Evolutionary conservation across 1,284 basidiomycete species (phyloP), one percentile per base, ranked within the genome.

Genomic region (Cutaneotrichosporon dermatis): DNA sequence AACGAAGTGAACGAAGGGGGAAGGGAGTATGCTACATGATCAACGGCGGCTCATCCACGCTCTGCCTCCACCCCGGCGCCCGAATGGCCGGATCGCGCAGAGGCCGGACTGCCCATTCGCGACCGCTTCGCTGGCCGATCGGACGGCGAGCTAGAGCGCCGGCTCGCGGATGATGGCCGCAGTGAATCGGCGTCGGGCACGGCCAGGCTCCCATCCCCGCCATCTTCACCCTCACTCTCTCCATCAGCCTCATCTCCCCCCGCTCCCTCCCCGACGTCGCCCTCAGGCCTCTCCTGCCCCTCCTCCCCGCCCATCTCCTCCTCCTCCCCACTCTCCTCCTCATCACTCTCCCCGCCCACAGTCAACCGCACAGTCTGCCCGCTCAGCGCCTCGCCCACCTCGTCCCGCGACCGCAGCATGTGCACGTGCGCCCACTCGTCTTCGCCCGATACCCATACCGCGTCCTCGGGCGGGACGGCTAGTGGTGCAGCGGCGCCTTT

Each of bases 381-480:
- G 16, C 50, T 51, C 11, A 51, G 39, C 4, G 50, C 50, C 50
- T 41, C 33, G 25, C 25, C 25, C 44, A 48, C 54, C 16, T 6
- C 7, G 16, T 49, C 35, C 37, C 40, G 16, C 15, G 43, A 39
- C 13, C 56, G 57, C 51, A 62, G 60, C 39, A 62, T 53, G 51
- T 57, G 54, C 16, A 57, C 33, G 42, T 58, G 46, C 25, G n/a
- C 33, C 48, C 44, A 56, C 42, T 63, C 56, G 43, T 49, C 62
- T 6, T 57, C 44, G 25, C 58, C 63, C 11, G 34, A 34, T n/a
- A 59, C 33, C 64, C 64, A 65, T 34, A 49, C 37, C 12, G 56
- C 64, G 56, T 62, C 54, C 15, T 50, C 52, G 37, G 64, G 64
- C n/a, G 54, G 25, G 11, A 60, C 37, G 34, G 44, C 44, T 12